Evolutionary conservation across 164 flowering plant genomes (phyloP).

Genomic region (Aristolochia contorta): DNA sequence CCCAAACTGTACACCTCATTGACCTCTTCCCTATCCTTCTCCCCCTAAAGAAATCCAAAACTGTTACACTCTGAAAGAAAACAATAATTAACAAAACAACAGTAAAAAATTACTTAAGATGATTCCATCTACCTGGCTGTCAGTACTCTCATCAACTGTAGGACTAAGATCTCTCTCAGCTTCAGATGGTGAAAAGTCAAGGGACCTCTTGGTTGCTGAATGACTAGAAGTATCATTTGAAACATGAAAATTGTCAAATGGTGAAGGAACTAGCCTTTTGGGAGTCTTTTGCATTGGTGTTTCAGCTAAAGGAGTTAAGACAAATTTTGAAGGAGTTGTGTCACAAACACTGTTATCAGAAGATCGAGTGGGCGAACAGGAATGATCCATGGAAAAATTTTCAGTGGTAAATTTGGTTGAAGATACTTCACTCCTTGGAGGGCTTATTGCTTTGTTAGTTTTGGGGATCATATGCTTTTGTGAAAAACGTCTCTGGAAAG

Average conservation of each 20-base stretch:
- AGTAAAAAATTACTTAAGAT: too few species aligned
- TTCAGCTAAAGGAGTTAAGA: slow-evolving; percentile 17
- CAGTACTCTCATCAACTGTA: background rate
- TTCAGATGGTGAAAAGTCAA: slow-evolving; percentile 29
- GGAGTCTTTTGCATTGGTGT: slow-evolving; percentile 48
- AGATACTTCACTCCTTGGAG: slow-evolving; percentile 7
- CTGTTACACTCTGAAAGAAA: background rate
- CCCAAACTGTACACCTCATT: background rate
- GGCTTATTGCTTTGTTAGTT: slow-evolving; percentile 2
- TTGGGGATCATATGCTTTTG: slow-evolving; percentile 9
- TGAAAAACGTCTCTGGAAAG: slow-evolving; percentile 28
- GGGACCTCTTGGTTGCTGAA: slow-evolving; percentile 36
- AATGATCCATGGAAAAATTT: slow-evolving; percentile 5
- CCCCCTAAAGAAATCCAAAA: background rate
- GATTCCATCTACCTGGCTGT: too few species aligned
- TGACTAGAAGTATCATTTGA: slow-evolving; percentile 12
- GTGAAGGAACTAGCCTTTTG: slow-evolving; percentile 27
- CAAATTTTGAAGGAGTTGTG: slow-evolving; percentile 27
- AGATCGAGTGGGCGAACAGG: slow-evolving; percentile 4
- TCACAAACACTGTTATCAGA: slow-evolving; percentile 8
- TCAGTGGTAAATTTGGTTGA: slow-evolving; percentile 6
- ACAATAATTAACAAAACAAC: too few species aligned
- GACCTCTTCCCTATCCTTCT: background rate
- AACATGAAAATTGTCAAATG: slow-evolving; percentile 21
- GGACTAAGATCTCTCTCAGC: slow-evolving; percentile 4